phyloP scores from a whole-genome alignment of 805 yeast genomes.

The Wilhelminamyces savonicus region DNA sequence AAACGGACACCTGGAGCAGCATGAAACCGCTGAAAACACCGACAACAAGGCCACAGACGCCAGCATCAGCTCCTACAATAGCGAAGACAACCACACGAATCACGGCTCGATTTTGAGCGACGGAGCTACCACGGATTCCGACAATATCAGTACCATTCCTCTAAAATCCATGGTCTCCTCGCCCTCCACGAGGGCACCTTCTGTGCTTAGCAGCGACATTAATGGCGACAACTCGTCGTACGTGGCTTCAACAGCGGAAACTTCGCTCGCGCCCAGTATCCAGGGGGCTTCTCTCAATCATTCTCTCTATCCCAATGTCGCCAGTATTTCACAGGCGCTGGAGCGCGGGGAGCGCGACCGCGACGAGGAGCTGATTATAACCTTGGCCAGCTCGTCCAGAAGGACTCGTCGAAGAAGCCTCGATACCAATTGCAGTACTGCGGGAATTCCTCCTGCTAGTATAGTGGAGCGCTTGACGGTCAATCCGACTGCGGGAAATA shows the following conservation, averaged over 20 bases:
- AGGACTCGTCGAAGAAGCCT: slow-evolving; percentile 34
- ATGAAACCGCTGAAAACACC: slow-evolving; percentile 1
- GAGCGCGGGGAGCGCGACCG: slow-evolving; percentile 2
- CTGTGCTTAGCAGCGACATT: slow-evolving; percentile 27
- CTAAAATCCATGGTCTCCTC: slow-evolving; percentile 38
- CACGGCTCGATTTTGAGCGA: not conserved
- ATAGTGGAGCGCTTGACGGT: slow-evolving; percentile 48
- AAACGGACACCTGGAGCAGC: slow-evolving; percentile 1
- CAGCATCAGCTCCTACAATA: slow-evolving; percentile 3
- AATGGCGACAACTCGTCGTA: slow-evolving; percentile 21
- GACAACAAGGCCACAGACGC: slow-evolving; percentile 2
- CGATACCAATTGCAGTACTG: slow-evolving; percentile 56
- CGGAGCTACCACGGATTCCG: slow-evolving; percentile 6
- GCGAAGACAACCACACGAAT: slow-evolving; percentile 2
- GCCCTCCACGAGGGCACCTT: slow-evolving; percentile 35
- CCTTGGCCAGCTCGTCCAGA: slow-evolving; percentile 36
- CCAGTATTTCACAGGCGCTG: not conserved
- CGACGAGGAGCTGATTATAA: slow-evolving; percentile 33
- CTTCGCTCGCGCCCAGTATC: slow-evolving; percentile 42
- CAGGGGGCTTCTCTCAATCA: slow-evolving; percentile 5
- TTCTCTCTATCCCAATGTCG: not conserved
- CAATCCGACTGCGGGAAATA: slow-evolving; percentile 23
- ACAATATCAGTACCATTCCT: slow-evolving; percentile 44
- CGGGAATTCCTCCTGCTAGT: slow-evolving; percentile 72
- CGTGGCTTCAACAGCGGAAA: slow-evolving; percentile 44